Evolutionary conservation across 306 rosid genomes (phyloP).

Genomic region (Chamaecrista fasciculata): DNA sequence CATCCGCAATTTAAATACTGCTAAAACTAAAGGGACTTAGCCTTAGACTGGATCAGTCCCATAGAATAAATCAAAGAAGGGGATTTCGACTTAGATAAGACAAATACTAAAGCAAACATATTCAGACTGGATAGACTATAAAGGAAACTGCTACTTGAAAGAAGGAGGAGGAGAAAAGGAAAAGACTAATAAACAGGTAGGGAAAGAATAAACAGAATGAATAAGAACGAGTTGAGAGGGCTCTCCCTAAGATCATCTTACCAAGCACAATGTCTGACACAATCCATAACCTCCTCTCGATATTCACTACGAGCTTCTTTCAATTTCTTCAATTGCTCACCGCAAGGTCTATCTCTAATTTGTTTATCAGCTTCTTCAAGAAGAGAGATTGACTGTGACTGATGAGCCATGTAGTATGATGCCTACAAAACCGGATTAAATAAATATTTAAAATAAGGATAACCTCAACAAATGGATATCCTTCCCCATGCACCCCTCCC

Average conservation of each 20-base stretch:
- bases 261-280: constrained; percentile 74
- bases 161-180: not conserved
- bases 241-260: constrained; percentile 35
- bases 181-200: too few species aligned
- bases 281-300: constrained; percentile 72
- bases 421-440: constrained; percentile 55
- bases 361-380: constrained; percentile 88
- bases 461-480: not conserved
- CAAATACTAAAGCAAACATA: not conserved
- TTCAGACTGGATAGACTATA: not conserved
- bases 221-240: constrained; percentile 19
- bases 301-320: constrained; percentile 84
- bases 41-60: not conserved
- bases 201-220: constrained; percentile 3
- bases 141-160: not conserved
- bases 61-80: not conserved
- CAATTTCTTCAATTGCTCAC: constrained; percentile 62
- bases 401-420: constrained; percentile 79
- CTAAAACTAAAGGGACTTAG: not conserved
- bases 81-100: not conserved
- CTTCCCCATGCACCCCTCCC: constrained; percentile 1
- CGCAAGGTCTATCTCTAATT: constrained; percentile 63
- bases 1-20: not conserved
- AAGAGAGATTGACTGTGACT: constrained; percentile 59
- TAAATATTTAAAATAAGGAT: constrained; percentile 15